Evolutionary conservation across 768 basidiomycete species (phyloP), one percentile per base, ranked within the genome.

Genomic region (Hypholoma sublateritium): DNA sequence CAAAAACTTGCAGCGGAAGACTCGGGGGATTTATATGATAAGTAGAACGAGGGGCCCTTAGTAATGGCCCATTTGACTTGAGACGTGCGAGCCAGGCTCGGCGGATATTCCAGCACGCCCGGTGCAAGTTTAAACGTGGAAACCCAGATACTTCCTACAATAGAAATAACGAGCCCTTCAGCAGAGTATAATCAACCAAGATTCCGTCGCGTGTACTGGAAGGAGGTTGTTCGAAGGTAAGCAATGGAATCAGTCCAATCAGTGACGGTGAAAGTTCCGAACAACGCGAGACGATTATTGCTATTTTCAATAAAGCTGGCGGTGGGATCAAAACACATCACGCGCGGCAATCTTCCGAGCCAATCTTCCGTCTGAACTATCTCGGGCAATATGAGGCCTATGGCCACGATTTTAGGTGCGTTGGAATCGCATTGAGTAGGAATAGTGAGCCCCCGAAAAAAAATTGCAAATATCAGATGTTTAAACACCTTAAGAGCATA

Each of bases 71-170:
- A 44, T 50, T 47, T 53, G 34, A 51, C 51, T 58, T 32, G 28
- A 32, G 28, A 32, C 63, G 65, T 64, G 63, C 59, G 63, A 65
- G 59, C 49, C 44, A 34, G 28, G 34, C 41, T 62, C 67, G 67
- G 67, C 67, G 67, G 67, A 68, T 59, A 61, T 61, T 51, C 47
- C 36, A 47, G 46, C 48, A 59, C 44, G 50, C 55, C 63, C 63
- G 59, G 57, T 41, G 57, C 46, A 50, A 37, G 57, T 22, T 46
- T 32, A 50, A 61, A 59, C 62, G 62, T 64, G 62, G 59, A 50
- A 61, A 53, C 17, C 39, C 48, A 45, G 32, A 32, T 34, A n/a
- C 45, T 56, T 19, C 41, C 46, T 43, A 22, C 17, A 48, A 34
- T 25, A 22, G 25, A 48, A 28, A n/a, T 9, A 32, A 32, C 28